Percentiles rank a stretch among this genome's conserved stretches.
phyloP scores from a whole-genome alignment of 176 grass and related monocot genomes.

The Triticum monococcum region DNA sequence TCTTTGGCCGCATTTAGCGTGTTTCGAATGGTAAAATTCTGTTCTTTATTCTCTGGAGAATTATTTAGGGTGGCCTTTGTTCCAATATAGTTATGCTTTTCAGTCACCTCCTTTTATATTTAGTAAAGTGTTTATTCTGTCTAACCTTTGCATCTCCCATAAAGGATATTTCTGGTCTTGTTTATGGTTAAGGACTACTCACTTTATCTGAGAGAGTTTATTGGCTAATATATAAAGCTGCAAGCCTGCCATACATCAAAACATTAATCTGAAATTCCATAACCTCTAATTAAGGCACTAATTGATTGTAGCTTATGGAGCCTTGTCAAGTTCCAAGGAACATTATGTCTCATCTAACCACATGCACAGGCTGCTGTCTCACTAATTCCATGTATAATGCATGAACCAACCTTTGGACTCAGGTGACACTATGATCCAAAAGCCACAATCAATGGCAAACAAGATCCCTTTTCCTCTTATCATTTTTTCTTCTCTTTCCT shows the following conservation, averaged over 20 bases:
- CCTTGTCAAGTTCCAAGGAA: constrained; percentile 10
- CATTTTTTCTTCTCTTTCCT: neutral
- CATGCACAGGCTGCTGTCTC: constrained; percentile 6
- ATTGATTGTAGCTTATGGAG: constrained; percentile 28
- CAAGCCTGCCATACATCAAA: neutral
- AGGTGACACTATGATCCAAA: constrained; percentile 46
- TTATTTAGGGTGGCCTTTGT: constrained; percentile 20
- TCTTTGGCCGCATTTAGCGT: neutral
- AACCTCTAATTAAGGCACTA: neutral
- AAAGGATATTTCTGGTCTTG: constrained; percentile 32
- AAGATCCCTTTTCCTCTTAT: constrained; percentile 19
- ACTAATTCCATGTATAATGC: constrained; percentile 23
- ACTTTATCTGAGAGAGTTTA: neutral
- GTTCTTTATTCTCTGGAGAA: constrained; percentile 31
- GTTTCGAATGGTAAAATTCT: constrained; percentile 14
- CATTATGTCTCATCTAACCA: constrained; percentile 16
- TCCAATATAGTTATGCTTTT: constrained; percentile 20
- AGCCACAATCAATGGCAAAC: constrained; percentile 25
- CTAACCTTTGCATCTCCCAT: constrained; percentile 30
- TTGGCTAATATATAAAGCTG: neutral
- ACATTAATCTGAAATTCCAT: neutral
- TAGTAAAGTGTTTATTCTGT: constrained; percentile 26
- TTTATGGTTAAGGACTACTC: neutral
- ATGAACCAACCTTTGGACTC: constrained; percentile 35
- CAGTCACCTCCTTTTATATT: neutral